Conservation (phyloP, 2,329 filamentous ascomycete genomes). For the Fusarium sp. region DNA sequence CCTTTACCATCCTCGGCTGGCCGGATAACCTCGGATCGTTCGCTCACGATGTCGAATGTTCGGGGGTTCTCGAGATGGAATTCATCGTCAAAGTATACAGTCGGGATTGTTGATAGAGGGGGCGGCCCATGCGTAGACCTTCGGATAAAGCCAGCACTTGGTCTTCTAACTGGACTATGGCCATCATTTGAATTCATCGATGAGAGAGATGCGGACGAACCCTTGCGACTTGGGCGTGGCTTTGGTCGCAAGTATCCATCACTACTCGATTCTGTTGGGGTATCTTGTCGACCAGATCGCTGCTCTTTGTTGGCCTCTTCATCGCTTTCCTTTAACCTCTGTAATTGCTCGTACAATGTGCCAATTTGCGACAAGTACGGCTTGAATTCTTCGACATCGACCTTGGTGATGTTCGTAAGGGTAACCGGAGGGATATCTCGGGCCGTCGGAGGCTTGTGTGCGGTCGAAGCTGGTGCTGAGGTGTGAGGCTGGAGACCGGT, state of each 20-base stretch:
- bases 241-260: slow-evolving; percentile 64
- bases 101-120: slow-evolving; percentile 91
- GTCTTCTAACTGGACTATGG: slow-evolving; percentile 60
- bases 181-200: slow-evolving; percentile 67
- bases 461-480: slow-evolving; percentile 75
- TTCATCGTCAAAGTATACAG: slow-evolving; percentile 93
- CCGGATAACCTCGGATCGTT: slow-evolving; percentile 95
- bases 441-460: slow-evolving; percentile 86
- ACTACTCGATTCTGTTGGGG: slow-evolving; percentile 54
- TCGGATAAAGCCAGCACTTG: slow-evolving; percentile 66
- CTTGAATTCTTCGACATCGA: slow-evolving; percentile 85
- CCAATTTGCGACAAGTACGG: slow-evolving; percentile 90
- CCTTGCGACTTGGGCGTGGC: slow-evolving; percentile 51
- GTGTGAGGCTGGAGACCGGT: slow-evolving; percentile 89
- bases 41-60: slow-evolving; percentile 96
- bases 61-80: slow-evolving; percentile 97
- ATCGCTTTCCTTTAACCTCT: slow-evolving; percentile 83
- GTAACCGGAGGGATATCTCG: slow-evolving; percentile 95
- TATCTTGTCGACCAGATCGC: slow-evolving; percentile 61
- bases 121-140: slow-evolving; percentile 81
- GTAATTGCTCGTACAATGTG: slow-evolving; percentile 89
- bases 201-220: slow-evolving; percentile 62
- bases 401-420: slow-evolving; percentile 86
- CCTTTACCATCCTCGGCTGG: slow-evolving; percentile 71
- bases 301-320: slow-evolving; percentile 70